phyloP scores from a whole-genome alignment of 176 grass and related monocot genomes.

The Musa troglodytarum region DNA sequence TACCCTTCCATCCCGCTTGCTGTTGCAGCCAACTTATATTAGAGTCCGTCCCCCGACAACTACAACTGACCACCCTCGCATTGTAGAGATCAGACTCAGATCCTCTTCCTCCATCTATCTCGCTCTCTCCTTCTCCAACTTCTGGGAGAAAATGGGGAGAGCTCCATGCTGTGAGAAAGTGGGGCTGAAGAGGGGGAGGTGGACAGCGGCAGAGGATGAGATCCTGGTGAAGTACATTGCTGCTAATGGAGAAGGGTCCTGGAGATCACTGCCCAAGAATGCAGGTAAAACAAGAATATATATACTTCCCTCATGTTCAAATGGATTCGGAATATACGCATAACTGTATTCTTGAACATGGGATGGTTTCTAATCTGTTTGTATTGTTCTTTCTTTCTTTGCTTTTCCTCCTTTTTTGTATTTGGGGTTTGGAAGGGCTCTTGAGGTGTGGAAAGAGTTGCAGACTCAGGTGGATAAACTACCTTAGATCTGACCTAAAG shows the following conservation, averaged over 20 bases:
- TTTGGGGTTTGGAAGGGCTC: constrained; percentile 21
- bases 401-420: background rate
- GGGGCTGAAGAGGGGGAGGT: constrained; percentile 74
- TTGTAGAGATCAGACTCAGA: too few species aligned
- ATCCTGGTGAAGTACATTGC: constrained; percentile 62
- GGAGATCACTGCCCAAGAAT: constrained; percentile 92
- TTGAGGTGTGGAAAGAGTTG: constrained; percentile 73
- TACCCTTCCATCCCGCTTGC: too few species aligned
- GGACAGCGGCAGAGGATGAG: constrained; percentile 83
- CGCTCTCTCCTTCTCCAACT: constrained; percentile 7
- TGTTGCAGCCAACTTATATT: background rate
- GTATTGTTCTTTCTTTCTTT: background rate
- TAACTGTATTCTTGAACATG: background rate
- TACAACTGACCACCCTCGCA: constrained; percentile 20
- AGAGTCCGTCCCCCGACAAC: constrained; percentile 22
- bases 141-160: constrained; percentile 49
- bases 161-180: constrained; percentile 94
- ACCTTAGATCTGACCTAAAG: constrained; percentile 60
- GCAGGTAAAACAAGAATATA: constrained; percentile 36
- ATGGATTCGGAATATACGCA: background rate
- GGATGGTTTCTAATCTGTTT: background rate
- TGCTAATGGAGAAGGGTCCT: constrained; percentile 69
- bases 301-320: background rate
- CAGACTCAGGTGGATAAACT: constrained; percentile 74
- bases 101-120: background rate